phyloP scores from a whole-genome alignment of 257 asterid genomes.

The Leonotis leonurus region DNA sequence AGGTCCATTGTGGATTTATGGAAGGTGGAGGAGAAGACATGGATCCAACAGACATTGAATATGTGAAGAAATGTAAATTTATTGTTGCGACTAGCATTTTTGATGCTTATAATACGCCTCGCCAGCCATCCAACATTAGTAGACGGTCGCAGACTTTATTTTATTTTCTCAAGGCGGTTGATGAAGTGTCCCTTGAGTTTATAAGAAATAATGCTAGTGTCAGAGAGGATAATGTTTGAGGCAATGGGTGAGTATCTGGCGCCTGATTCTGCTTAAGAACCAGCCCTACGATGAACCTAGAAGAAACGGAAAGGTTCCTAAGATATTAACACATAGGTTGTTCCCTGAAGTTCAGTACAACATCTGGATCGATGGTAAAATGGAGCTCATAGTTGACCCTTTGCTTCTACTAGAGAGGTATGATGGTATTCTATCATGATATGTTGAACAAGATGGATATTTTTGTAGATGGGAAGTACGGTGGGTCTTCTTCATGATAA shows the following conservation, averaged over 20 bases:
- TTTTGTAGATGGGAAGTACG: too few relatives aligned
- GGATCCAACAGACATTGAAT: slow-evolving; percentile 54
- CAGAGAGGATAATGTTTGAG: slow-evolving; percentile 70
- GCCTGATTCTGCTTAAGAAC: slow-evolving; percentile 66
- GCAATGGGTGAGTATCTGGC: slow-evolving; percentile 98
- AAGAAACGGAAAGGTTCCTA: slow-evolving; percentile 97
- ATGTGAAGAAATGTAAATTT: slow-evolving; percentile 67
- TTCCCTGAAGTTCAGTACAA: slow-evolving; percentile 92
- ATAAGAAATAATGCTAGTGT: slow-evolving; percentile 57
- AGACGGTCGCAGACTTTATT: slow-evolving; percentile 61
- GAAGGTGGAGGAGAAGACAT: slow-evolving; percentile 87
- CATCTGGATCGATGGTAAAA: slow-evolving; percentile 99
- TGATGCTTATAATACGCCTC: slow-evolving; percentile 91
- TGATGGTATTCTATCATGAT: background rate
- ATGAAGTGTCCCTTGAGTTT: slow-evolving; percentile 77
- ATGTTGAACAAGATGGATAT: background rate
- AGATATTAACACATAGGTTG: slow-evolving; percentile 87
- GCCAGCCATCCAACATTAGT: slow-evolving; percentile 81
- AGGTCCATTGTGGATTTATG: slow-evolving; percentile 98
- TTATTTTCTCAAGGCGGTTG: slow-evolving; percentile 94
- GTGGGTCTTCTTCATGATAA: too few relatives aligned
- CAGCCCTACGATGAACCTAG: slow-evolving; percentile 98
- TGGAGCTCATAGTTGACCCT: slow-evolving; percentile 97
- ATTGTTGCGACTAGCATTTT: slow-evolving; percentile 97
- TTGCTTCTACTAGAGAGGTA: slow-evolving; percentile 93